phyloP scores from a whole-genome alignment of 352 stramenopile genomes.

The Bremia lactucae region DNA sequence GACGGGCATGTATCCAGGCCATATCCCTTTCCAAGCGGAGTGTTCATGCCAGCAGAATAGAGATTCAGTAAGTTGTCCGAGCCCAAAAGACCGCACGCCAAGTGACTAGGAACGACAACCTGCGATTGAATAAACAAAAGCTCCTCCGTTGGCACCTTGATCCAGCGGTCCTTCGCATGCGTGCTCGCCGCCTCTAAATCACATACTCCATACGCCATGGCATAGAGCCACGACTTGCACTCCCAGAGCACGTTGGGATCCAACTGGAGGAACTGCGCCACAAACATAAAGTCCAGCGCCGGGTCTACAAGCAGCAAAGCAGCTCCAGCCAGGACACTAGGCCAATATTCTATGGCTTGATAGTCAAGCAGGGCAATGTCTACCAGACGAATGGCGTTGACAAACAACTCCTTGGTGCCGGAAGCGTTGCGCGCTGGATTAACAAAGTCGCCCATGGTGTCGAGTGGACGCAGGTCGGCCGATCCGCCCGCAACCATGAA shows the following conservation, averaged over 20 bases:
- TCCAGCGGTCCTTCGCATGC: constrained; percentile 53
- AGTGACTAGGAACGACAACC: constrained; percentile 47
- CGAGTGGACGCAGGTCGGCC: constrained; percentile 42
- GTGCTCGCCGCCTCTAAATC: constrained; percentile 31
- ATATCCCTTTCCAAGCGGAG: constrained; percentile 22
- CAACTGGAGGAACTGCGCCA: constrained; percentile 73
- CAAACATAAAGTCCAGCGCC: constrained; percentile 60
- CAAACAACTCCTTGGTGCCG: constrained; percentile 65
- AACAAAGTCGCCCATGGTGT: constrained; percentile 70
- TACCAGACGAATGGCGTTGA: constrained; percentile 52
- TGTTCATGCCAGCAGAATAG: constrained; percentile 26
- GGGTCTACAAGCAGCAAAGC: constrained; percentile 60
- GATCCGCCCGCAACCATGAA: constrained; percentile 65
- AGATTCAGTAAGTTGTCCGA: constrained; percentile 36
- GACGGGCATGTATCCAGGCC: constrained; percentile 32
- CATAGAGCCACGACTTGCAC: constrained; percentile 70
- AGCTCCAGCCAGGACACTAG: constrained; percentile 61
- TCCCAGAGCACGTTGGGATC: constrained; percentile 71
- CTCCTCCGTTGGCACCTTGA: constrained; percentile 59
- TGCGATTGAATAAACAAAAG: constrained; percentile 60
- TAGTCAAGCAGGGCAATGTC: constrained; percentile 69
- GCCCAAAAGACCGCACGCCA: constrained; percentile 47
- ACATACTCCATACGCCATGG: constrained; percentile 40
- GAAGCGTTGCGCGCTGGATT: constrained; percentile 45
- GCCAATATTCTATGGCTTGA: constrained; percentile 66